Base-by-base conservation (phyloP, 2,329 filamentous ascomycete genomes). In the Pseudocercospora crystallina region DNA sequence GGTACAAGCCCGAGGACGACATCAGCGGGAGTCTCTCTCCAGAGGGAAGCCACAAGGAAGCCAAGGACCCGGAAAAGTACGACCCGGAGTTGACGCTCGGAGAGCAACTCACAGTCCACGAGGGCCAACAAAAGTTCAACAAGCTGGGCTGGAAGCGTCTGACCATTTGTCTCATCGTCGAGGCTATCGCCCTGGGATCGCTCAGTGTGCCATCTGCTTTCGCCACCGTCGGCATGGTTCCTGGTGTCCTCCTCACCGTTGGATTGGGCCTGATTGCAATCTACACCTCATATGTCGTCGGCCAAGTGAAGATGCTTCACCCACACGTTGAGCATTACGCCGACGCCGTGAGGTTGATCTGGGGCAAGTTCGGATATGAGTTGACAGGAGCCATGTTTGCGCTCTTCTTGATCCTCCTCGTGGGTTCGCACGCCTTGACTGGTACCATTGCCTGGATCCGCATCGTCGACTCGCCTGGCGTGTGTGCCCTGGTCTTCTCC, bases 201-300 rank as follows among this genome's bases (percentile, higher is more conserved):
- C 72, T 83, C 13, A 78, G 77, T n/a, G 68, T 84, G 5, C 81
- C 81, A 2, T 73, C 74, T 47, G 77, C 77, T 1, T 74, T 83
- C 26, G 79, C 80, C 2, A 71, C 71, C 2, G 63, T 83, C 38
- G 80, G 81, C 10, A 70, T 83, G 55, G 70, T 80, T 11, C 77
- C 79, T 9, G 79, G 80, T 31, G 67, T 83, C 7, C 73, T 85
- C 47, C 67, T 83, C 32, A 76, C 81, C 39, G 54, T 82, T 43
- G 67, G 72, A 9, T 69, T 85, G 3, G 82, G 82, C 17, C 45
- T 80, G 13, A 64, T 85, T 11, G 76, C 83, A 11, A 82, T 79
- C 39, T 86, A 85, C 64, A 84, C 81, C 2, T 80, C 80, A 48
- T 82, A 79, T 61, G 74, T 84, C 5, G 76, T 85, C 41, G 81